Evolutionary conservation across 1,284 basidiomycete genomes (phyloP), one percentile per base, ranked within the genome.

Genomic region (Cryptococcus sp.): DNA sequence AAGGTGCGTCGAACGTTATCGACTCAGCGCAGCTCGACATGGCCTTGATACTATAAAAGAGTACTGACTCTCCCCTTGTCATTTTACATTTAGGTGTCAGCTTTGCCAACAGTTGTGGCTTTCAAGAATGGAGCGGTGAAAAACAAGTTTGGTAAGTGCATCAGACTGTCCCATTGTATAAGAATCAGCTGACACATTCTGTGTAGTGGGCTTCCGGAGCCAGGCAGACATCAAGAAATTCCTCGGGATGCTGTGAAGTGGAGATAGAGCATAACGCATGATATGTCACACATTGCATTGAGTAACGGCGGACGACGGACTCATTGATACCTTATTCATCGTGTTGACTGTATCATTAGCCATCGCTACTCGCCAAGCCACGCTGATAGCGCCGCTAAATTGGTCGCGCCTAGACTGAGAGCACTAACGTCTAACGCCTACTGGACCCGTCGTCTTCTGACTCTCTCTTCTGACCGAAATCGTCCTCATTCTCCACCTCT

Each of bases 101-200:
- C 76, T 1, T 61, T 79, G 45, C 77, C 77, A 0, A 77, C 75
- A 34, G 76, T 79, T 5, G 67, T 78, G 29, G 77, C 75, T 17
- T 79, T 78, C 65, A 79, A 76, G 65, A 68, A 78, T 55, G 77
- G 77, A 29, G 66, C 72, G 50, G 68, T 69, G 39, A 67, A 68
- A 50, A 74, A 74, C 66, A 76, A 77, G 64, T 78, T 78, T 54
- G 66, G 77, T 79, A 53, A 67, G 77, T 67, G 22, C 2, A 4
- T 50, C 8, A 43, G 17, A 16, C 3, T 22, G 15, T 8, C 19
- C 5, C 5, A 10, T 0, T 15, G 3, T 48, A 34, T 34, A 22
- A 17, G 6, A 22, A 29, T n/a, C n/a, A n/a, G n/a, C 34, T 54
- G 45, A 57, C 20, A 29, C 38, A 46, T 41, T 16, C 41, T 52